phyloP scores from a whole-genome alignment of 768 basidiomycete species.

The Dendrothele bispora region DNA sequence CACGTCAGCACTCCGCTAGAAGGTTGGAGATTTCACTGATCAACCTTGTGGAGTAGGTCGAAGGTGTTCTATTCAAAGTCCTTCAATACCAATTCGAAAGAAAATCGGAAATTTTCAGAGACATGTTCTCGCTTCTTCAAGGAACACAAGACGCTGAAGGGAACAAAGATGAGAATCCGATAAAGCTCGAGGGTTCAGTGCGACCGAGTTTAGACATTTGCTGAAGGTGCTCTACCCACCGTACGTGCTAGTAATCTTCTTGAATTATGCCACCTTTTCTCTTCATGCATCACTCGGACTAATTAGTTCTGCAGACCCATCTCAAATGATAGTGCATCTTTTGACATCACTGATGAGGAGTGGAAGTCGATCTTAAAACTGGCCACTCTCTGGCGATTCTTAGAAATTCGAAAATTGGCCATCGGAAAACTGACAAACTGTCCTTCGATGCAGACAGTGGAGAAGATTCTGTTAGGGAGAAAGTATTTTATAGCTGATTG shows the following conservation, averaged over 20 bases:
- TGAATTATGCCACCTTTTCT: not conserved
- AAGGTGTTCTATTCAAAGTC: not conserved
- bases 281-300: not conserved
- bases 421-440: too few relatives aligned
- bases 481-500: too few relatives aligned
- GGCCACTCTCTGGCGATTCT: constrained; percentile 2
- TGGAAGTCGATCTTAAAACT: constrained; percentile 4
- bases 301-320: not conserved
- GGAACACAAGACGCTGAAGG: not conserved
- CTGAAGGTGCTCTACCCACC: constrained; percentile 2
- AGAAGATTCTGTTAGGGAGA: too few relatives aligned
- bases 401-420: too few relatives aligned
- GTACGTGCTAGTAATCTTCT: not conserved
- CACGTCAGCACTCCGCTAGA: too few relatives aligned
- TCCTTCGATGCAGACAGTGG: too few relatives aligned
- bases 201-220: constrained; percentile 17
- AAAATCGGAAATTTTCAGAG: not conserved
- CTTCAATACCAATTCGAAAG: not conserved
- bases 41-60: too few relatives aligned
- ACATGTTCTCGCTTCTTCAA: not conserved
- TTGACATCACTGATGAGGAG: too few relatives aligned
- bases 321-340: not conserved
- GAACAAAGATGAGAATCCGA: constrained; percentile 11
- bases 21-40: too few relatives aligned
- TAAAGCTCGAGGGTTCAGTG: constrained; percentile 17